A percentile compares a stretch with the other conserved stretches of the same genome.
These are phyloP conservation scores for Chaetomiaceae sp. DNA, from an alignment of 2,329 filamentous ascomycete species.

Conservation along the genomic window DNA sequence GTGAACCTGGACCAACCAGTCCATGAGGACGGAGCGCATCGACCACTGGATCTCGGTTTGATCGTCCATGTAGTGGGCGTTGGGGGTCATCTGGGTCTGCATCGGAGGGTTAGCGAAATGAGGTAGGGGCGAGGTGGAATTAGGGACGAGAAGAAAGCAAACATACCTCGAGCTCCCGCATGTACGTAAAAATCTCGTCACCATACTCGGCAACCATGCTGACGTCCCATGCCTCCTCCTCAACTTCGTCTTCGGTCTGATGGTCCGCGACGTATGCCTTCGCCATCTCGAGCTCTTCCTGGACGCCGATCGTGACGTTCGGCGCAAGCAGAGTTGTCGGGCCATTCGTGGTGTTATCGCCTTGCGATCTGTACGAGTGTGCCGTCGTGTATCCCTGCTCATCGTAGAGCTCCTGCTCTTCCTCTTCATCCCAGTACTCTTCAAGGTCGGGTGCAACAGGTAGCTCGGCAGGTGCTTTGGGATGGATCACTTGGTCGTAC, in stretches of 20 bases:
- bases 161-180: slow-evolving; percentile 79
- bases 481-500: slow-evolving; percentile 9
- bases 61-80: slow-evolving; percentile 91
- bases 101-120: slow-evolving; percentile 4
- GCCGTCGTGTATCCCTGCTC: slow-evolving; percentile 74
- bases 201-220: slow-evolving; percentile 98
- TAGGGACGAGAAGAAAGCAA: neutral
- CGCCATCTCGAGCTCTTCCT: slow-evolving; percentile 66
- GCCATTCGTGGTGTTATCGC: slow-evolving; percentile 52
- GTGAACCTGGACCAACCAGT: slow-evolving; percentile 97
- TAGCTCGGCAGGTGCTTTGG: slow-evolving; percentile 17
- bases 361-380: slow-evolving; percentile 70
- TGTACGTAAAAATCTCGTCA: slow-evolving; percentile 92
- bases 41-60: slow-evolving; percentile 99
- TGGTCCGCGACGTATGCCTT: slow-evolving; percentile 63
- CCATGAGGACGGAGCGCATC: slow-evolving; percentile 95
- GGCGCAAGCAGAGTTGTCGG: slow-evolving; percentile 64
- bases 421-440: slow-evolving; percentile 76
- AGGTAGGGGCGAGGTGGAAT: neutral
- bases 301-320: slow-evolving; percentile 61
- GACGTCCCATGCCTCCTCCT: slow-evolving; percentile 88
- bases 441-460: slow-evolving; percentile 49
- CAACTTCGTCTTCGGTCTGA: slow-evolving; percentile 67
- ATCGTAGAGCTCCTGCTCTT: slow-evolving; percentile 51
- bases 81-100: slow-evolving; percentile 75